Evolutionary conservation across 2,329 filamentous ascomycete genomes (phyloP), one percentile per base, ranked within the genome.

Genomic region (Botryotinia convoluta): DNA sequence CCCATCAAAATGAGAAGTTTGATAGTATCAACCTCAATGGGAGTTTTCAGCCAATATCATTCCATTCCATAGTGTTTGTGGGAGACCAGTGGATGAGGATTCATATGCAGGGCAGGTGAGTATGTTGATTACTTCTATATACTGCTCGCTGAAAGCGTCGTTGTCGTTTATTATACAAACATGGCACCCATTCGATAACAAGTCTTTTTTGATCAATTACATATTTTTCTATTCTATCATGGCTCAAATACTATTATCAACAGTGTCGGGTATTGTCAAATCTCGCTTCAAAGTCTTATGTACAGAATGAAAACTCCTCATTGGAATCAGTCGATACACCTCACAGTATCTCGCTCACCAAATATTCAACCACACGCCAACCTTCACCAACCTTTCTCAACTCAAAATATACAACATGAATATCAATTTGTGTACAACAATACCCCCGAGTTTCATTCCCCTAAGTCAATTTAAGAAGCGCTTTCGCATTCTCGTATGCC

Each of bases 401-500:
- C 10, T 16, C 26, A 54, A 54, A n/a, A n/a, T 7, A n/a, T 16
- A n/a, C 48, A 54, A n/a, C 12, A 7, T 54, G 48, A 54, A n/a
- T 3, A n/a, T 54, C 26, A 54, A 54, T 16, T 6, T 3, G n/a
- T 51, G 12, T n/a, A n/a, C 48, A 54, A n/a, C 0, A 54, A 54
- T 5, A 54, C 12, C 26, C 12, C 12, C 10, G 26, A 16, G 5
- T 3, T 6, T 10, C 6, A 57, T 29, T 29, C n/a, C 20, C n/a
- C 9, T n/a, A 60, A 5, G 69, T 74, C 42, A 59, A 45, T 4
- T 45, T 60, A 9, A 70, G 59, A 48, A 70, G 22, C 3, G n/a
- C n/a, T 18, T 60, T 75, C 10, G 74, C 74, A 71, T 76, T 76
- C 35, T 67, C 45, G 37, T 39, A 74, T 9, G 63, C 74, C 48